A percentile compares a stretch with the other conserved stretches of the same genome.
Conservation (phyloP, 345 rosid genomes). For the Pistacia vera region DNA sequence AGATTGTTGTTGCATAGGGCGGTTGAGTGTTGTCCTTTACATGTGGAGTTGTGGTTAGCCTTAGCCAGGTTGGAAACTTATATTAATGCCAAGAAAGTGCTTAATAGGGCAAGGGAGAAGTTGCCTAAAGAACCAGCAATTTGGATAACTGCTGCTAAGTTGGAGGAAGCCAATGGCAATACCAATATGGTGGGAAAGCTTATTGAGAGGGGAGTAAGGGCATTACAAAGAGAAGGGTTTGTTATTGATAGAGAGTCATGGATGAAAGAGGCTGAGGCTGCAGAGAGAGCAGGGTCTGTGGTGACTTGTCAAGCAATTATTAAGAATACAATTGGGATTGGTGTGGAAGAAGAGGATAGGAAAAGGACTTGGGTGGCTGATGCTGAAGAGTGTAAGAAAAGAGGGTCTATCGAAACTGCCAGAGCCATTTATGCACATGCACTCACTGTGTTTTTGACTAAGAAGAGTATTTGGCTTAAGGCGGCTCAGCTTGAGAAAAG, state of each 20-base stretch:
- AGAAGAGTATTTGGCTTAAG: conserved; percentile 94
- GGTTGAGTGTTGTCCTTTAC: conserved; percentile 95
- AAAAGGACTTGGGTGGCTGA: conserved; percentile 99
- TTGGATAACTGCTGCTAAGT: conserved; percentile 94
- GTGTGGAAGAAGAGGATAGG: conserved; percentile 96
- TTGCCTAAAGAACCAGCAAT: conserved; percentile 87
- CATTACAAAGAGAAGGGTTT: conserved; percentile 84
- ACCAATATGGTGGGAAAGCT: conserved; percentile 75
- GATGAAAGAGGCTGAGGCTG: conserved; percentile 96
- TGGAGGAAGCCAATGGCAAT: conserved; percentile 94
- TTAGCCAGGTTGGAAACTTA: conserved; percentile 85
- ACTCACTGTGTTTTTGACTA: conserved; percentile 81
- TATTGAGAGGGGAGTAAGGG: conserved; percentile 88
- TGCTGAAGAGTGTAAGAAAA: conserved; percentile 96
- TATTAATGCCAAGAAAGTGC: conserved; percentile 72
- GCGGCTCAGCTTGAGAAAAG: conserved; percentile 98
- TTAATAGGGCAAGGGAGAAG: conserved; percentile 72
- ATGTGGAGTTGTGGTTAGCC: conserved; percentile 88
- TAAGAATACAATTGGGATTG: conserved; percentile 74
- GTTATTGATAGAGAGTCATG: conserved; percentile 86
- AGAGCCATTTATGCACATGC: conserved; percentile 90
- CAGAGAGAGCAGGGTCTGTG: conserved; percentile 84
- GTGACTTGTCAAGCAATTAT: conserved; percentile 86
- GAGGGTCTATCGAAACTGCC: conserved; percentile 88
- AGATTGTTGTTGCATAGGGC: conserved; percentile 79